phyloP scores from a whole-genome alignment of 805 yeast species.

The Wickerhamomyces ciferrii region DNA sequence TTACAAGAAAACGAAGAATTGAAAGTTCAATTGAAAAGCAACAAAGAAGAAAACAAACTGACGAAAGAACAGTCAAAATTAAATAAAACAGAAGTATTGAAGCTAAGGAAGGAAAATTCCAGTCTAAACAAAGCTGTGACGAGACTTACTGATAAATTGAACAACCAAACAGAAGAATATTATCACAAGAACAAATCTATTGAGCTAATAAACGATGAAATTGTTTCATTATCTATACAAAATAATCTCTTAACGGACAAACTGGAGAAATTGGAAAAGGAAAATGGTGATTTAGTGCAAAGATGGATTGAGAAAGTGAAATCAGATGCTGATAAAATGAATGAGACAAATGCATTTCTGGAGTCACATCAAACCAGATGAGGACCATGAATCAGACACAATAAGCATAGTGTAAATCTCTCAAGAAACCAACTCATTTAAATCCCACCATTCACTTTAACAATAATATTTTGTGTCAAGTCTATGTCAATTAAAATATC shows the following conservation, averaged over 20 bases:
- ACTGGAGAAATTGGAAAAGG: conserved; percentile 33
- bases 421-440: no score
- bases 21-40: conserved; percentile 1
- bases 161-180: conserved; percentile 21
- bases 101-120: conserved; percentile 15
- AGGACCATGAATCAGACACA: not conserved
- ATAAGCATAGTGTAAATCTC: no score
- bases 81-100: conserved; percentile 2
- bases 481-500: no score
- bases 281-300: conserved; percentile 45
- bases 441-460: no score
- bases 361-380: conserved; percentile 3
- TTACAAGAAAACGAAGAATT: conserved; percentile 4
- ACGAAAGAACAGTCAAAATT: conserved; percentile 3
- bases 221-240: conserved; percentile 57
- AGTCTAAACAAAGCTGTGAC: conserved; percentile 24
- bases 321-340: conserved; percentile 55
- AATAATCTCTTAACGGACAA: conserved; percentile 29
- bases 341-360: conserved; percentile 37
- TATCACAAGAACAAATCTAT: conserved; percentile 47
- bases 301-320: conserved; percentile 57
- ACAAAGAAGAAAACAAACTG: not conserved
- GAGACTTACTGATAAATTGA: conserved; percentile 21
- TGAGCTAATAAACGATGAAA: conserved; percentile 62
- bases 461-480: no score